These are phyloP conservation scores for Panicum hallii DNA, from an alignment of 202 grass and related monocot species.

Conservation along the genomic window DNA sequence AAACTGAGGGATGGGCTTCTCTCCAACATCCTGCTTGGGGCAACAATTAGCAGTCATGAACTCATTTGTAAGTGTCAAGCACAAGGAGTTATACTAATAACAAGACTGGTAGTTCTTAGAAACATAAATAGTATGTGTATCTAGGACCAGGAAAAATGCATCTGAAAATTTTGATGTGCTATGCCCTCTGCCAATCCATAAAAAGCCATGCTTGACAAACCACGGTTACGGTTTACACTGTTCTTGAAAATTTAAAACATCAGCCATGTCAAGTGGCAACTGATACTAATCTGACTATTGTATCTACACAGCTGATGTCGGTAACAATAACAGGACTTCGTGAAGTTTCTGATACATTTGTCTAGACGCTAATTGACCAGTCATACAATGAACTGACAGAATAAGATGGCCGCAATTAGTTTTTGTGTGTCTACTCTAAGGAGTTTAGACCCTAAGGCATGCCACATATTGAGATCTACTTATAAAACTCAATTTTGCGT, in stretches of 20 bases:
- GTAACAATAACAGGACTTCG: neutral
- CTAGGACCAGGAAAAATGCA: neutral
- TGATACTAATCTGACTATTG: neutral
- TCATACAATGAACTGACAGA: conserved; percentile 13
- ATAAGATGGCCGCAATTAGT: neutral
- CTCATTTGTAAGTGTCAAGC: conserved; percentile 1
- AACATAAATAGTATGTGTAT: neutral
- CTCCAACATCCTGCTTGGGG: neutral
- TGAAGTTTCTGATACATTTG: neutral
- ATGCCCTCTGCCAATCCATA: neutral
- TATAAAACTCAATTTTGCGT: conserved; percentile 24
- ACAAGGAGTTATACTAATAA: conserved; percentile 4
- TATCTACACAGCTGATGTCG: conserved; percentile 7
- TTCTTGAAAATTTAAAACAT: conserved; percentile 3
- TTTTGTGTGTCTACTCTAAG: neutral
- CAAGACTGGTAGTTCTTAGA: neutral
- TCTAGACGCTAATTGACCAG: conserved; percentile 5
- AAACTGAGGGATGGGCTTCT: neutral
- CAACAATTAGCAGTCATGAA: conserved; percentile 5
- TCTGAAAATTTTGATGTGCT: neutral
- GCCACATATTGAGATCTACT: conserved; percentile 9
- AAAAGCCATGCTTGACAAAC: neutral
- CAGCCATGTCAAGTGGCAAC: neutral
- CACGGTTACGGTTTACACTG: neutral
- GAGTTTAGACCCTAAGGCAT: neutral